These are phyloP conservation scores for Chalciporus pseudorubinellus DNA, from an alignment of 768 basidiomycete genomes.

Conservation along the genomic window DNA sequence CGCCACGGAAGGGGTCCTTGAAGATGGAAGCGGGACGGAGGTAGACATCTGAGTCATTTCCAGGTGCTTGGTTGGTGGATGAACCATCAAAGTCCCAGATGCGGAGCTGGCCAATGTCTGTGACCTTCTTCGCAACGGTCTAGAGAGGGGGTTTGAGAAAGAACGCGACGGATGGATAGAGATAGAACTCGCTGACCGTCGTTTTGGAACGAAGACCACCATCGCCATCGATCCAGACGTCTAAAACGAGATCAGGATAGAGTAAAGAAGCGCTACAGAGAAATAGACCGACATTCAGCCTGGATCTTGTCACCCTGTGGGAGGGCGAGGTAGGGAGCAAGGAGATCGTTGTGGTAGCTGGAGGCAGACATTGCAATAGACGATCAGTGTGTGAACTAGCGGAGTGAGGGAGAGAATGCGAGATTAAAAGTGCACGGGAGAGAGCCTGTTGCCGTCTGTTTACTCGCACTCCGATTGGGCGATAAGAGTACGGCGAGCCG, in stretches of 20 bases:
- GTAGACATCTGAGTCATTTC: slow-evolving; percentile 94
- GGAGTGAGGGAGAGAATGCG: background rate
- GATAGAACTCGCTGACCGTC: slow-evolving; percentile 52
- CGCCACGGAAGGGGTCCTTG: slow-evolving; percentile 99
- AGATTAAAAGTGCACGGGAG: slow-evolving; percentile 24
- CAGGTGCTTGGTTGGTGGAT: slow-evolving; percentile 96
- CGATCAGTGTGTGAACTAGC: background rate
- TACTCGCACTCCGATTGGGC: slow-evolving; percentile 27
- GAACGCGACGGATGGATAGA: slow-evolving; percentile 30
- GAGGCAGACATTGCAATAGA: slow-evolving; percentile 22
- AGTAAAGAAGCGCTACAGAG: background rate
- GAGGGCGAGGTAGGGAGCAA: slow-evolving; percentile 86
- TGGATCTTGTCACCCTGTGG: slow-evolving; percentile 90
- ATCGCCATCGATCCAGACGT: slow-evolving; percentile 98
- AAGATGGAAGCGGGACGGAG: slow-evolving; percentile 97
- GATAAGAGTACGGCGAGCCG: slow-evolving; percentile 20
- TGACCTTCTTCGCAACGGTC: slow-evolving; percentile 87
- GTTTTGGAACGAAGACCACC: slow-evolving; percentile 95
- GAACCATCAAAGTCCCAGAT: slow-evolving; percentile 99
- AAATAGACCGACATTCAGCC: slow-evolving; percentile 74
- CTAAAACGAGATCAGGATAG: slow-evolving; percentile 39
- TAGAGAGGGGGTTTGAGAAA: slow-evolving; percentile 25
- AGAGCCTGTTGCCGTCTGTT: slow-evolving; percentile 27
- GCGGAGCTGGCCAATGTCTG: slow-evolving; percentile 86
- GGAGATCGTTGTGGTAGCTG: slow-evolving; percentile 76